These are phyloP conservation scores for Climacium dendroides DNA, from an alignment of 225 moss, liverwort and hornwort genomes.

Conservation along the genomic window DNA sequence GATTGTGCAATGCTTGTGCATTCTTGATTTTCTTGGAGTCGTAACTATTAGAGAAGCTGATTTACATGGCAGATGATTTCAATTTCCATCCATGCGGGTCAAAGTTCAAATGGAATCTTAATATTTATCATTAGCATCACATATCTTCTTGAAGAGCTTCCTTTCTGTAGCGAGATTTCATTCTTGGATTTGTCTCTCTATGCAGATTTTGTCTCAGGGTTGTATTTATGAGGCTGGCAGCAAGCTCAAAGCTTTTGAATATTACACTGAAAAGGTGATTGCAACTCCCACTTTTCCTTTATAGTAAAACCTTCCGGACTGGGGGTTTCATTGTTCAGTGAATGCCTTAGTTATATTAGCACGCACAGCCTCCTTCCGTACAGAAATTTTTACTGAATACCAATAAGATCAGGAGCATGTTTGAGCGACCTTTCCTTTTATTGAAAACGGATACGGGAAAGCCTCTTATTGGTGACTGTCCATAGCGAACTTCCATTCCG, in stretches of 20 bases:
- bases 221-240: conserved; percentile 88
- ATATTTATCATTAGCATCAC: not conserved
- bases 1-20: not conserved
- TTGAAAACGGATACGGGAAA: not conserved
- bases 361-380: not conserved
- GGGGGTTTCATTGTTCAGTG: not conserved
- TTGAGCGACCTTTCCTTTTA: not conserved
- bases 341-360: not conserved
- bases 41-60: not conserved
- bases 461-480: not conserved
- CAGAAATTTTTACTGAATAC: not conserved
- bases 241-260: conserved; percentile 75
- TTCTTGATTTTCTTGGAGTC: not conserved
- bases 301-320: not conserved
- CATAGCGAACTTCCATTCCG: not conserved
- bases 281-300: not conserved
- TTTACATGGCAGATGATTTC: not conserved
- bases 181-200: not conserved
- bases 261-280: conserved; percentile 73
- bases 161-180: not conserved
- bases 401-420: not conserved
- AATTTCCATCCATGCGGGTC: not conserved
- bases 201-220: conserved; percentile 85
- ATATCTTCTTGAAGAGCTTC: not conserved
- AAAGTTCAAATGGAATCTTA: not conserved